Base-by-base conservation (phyloP, 305 asterid genomes). In the Ajuga reptans region DNA sequence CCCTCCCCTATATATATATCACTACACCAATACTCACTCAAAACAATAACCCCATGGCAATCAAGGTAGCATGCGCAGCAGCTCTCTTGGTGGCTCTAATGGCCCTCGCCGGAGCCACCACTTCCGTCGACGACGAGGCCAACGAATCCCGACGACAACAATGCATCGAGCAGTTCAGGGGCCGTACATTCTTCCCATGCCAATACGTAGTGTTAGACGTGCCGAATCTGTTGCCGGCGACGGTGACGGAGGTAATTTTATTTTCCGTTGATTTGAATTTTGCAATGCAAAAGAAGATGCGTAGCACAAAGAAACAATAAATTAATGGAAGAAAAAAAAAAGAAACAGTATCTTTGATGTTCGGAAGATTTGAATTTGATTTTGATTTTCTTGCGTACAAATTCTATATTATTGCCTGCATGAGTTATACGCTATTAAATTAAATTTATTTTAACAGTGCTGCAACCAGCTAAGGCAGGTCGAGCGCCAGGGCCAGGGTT, bases 51-150 rank as follows among this genome's bases (percentile, higher is more conserved):
- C n/a, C 72, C 6, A 80, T 81, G 83, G 75, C 78, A 15, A 51
- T 31, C 29, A 84, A 75, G 63, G 52, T 66, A 2, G 36, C 70
- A 1, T 52, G 75, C 12, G 24, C 77, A 9, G 76, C 76, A 7
- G 76, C 73, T 15, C 82, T 81, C 72, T 64, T 84, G 5, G 82
- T 65, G 66, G 83, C 82, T 2, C 52, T 80, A 11, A 16, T 80
- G 8, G 77, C 79, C 10, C 6, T 81, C 0, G 76, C 86, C 53
- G n/a, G 66, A 2, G 75, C 84, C 72, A 69, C 70, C 64, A 67
- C 64, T 49, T 68, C 43, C 74, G 77, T 80, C 47, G 79, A 83
- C 68, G 78, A 78, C 24, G 63, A 76, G 5, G 75, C 54, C 70
- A 78, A 75, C 49, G 52, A 72, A 0, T 10, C 76, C 3, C 3